phyloP scores from a whole-genome alignment of 495 filamentous ascomycete genomes.

The Alectoria sarmentosa region DNA sequence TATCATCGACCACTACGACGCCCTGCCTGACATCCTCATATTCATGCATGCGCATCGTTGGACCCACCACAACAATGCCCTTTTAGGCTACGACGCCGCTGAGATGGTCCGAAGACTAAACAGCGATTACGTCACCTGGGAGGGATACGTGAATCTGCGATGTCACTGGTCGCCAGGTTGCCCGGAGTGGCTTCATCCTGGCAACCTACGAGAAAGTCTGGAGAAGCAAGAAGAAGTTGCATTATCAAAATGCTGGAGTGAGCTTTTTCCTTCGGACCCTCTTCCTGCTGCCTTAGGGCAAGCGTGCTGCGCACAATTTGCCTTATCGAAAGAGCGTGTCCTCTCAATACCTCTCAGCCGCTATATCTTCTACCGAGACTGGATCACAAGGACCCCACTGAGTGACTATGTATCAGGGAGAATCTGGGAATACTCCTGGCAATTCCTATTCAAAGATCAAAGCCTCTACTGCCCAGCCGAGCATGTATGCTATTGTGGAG shows the following conservation, averaged over 20 bases:
- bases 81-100: constrained; percentile 43
- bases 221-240: constrained; percentile 56
- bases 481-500: constrained; percentile 69
- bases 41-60: constrained; percentile 64
- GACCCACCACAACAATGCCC: constrained; percentile 59
- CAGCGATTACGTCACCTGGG: constrained; percentile 44
- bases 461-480: constrained; percentile 55
- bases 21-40: constrained; percentile 57
- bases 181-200: constrained; percentile 60
- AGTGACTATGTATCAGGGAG: constrained; percentile 63
- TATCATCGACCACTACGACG: constrained; percentile 64
- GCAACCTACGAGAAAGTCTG: constrained; percentile 40
- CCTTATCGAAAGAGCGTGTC: constrained; percentile 47
- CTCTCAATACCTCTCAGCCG: constrained; percentile 50
- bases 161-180: constrained; percentile 57
- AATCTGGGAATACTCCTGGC: constrained; percentile 72
- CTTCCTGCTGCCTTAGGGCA: constrained; percentile 48
- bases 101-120: constrained; percentile 49
- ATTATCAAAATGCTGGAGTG: constrained; percentile 47
- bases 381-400: constrained; percentile 55
- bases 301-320: constrained; percentile 67
- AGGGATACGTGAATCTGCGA: constrained; percentile 61
- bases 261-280: constrained; percentile 43
- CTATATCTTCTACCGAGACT: constrained; percentile 60
- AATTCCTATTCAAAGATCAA: constrained; percentile 56